phyloP scores from a whole-genome alignment of 1,139 yeast species.

The Debaryomyces singareniensis region DNA sequence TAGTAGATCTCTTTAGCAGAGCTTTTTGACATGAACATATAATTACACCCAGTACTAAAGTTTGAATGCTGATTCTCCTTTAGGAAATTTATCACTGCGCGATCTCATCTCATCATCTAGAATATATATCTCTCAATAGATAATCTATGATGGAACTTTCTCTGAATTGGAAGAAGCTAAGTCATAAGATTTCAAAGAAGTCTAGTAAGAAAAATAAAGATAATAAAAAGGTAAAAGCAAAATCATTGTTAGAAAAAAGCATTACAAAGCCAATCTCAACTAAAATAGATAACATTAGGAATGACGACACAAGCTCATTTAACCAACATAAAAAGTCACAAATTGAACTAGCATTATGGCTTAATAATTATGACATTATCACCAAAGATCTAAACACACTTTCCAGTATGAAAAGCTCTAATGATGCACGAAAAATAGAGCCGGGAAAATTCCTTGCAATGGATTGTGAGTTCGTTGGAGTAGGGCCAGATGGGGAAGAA shows the following conservation, averaged over 20 bases:
- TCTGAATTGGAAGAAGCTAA: neutral
- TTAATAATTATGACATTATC: neutral
- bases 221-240: neutral
- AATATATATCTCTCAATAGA: no score
- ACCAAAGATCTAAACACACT: no score
- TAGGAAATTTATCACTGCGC: no score
- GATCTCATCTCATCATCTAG: no score
- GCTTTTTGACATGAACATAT: no score
- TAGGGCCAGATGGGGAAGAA: slow-evolving; percentile 63
- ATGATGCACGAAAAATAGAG: slow-evolving; percentile 20
- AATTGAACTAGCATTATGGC: neutral
- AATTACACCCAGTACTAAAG: no score
- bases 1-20: no score
- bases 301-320: no score
- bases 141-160: no score
- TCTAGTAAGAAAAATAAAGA: neutral
- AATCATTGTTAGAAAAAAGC: neutral
- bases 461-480: slow-evolving; percentile 94
- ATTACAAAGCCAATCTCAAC: neutral
- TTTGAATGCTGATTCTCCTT: no score
- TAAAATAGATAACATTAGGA: neutral
- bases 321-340: no score
- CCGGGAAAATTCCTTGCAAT: slow-evolving; percentile 74
- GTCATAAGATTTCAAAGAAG: neutral
- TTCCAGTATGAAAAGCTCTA: neutral